Conservation (phyloP, 2,329 filamentous ascomycete species). For the Paraphoma chrysanthemicola region DNA sequence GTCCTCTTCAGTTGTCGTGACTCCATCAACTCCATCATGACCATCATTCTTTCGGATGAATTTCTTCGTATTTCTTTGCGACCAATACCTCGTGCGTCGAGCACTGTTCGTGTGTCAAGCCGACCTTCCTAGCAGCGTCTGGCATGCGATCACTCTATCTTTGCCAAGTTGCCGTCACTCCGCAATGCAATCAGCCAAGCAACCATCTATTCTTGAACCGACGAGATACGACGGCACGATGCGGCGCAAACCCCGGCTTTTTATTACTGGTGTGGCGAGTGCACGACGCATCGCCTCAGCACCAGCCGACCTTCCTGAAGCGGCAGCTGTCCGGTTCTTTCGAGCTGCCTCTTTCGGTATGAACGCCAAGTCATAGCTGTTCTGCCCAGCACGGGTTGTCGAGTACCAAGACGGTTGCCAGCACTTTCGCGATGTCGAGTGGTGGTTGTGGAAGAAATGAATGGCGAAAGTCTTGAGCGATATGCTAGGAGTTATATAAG, state of each 20-base stretch:
- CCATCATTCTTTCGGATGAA: background rate
- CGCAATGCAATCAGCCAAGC: background rate
- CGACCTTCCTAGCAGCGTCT: background rate
- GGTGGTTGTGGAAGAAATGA: background rate
- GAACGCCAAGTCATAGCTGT: background rate
- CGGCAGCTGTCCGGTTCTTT: background rate
- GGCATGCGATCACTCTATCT: background rate
- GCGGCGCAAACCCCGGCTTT: background rate
- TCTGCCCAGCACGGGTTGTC: background rate
- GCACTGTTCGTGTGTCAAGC: background rate
- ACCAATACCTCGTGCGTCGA: background rate
- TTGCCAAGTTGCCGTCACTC: background rate
- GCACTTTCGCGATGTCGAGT: background rate
- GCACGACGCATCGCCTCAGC: background rate
- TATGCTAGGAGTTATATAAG: conserved; percentile 23
- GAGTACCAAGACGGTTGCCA: background rate
- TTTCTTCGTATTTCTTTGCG: background rate
- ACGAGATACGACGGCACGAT: background rate
- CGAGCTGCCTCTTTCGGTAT: background rate
- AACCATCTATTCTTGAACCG: background rate
- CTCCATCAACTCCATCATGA: no score
- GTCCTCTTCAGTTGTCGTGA: no score
- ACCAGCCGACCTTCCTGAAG: background rate
- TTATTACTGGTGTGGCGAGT: background rate
- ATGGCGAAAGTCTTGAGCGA: background rate